Evolutionary conservation across 768 basidiomycete genomes (phyloP).

Genomic region (Albatrellus ellisii): DNA sequence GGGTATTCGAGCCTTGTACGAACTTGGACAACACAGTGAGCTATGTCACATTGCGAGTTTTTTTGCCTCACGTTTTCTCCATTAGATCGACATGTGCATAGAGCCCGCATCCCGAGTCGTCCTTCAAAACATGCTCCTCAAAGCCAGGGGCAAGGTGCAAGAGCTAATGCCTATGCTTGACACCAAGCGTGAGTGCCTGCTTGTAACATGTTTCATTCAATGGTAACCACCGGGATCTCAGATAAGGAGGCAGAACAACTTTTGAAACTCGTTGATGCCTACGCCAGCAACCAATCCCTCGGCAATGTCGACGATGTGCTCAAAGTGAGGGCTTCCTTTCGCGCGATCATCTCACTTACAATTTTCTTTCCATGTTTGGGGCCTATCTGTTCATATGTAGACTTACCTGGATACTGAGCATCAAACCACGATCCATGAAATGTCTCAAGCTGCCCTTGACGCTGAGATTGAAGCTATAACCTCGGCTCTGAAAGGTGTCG

Average conservation of each 20-base stretch:
- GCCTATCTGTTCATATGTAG: conserved; percentile 23
- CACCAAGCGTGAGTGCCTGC: conserved; percentile 40
- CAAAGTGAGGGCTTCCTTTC: conserved; percentile 28
- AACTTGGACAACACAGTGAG: conserved; percentile 67
- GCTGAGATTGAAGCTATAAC: conserved; percentile 60
- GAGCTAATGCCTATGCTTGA: conserved; percentile 46
- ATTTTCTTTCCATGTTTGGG: not conserved
- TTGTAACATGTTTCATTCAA: conserved; percentile 5
- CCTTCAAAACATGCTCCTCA: conserved; percentile 65
- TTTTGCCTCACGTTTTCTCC: not conserved
- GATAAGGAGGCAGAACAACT: conserved; percentile 44
- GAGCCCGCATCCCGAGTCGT: conserved; percentile 65
- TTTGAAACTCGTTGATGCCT: conserved; percentile 30
- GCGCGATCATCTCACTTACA: not conserved
- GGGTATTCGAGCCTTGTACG: conserved; percentile 63
- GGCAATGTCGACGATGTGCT: conserved; percentile 46
- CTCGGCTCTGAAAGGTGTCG: conserved; percentile 42
- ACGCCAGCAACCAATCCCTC: conserved; percentile 33
- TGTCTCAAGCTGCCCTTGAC: conserved; percentile 41
- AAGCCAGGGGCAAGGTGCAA: conserved; percentile 43
- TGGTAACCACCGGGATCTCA: conserved; percentile 16
- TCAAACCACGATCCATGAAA: conserved; percentile 38
- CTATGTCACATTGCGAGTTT: not conserved
- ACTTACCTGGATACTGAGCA: conserved; percentile 51
- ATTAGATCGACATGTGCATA: conserved; percentile 44